These are phyloP conservation scores for Lactifluus piperatus DNA, from an alignment of 768 basidiomycete species.

Conservation along the genomic window DNA sequence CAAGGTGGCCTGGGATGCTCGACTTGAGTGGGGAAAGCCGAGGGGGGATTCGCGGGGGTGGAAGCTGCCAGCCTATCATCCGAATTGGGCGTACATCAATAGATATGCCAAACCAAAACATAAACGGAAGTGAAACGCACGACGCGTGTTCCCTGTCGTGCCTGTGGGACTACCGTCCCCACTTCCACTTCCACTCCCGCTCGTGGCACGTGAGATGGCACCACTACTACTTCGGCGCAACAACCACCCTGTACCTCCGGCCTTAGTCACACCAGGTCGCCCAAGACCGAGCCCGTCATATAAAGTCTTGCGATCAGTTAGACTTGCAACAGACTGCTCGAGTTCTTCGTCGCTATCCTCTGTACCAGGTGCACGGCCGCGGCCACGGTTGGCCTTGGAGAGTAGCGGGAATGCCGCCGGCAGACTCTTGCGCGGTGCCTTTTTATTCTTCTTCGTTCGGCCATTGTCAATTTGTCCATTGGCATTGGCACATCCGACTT, in stretches of 20 bases:
- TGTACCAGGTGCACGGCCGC: constrained; percentile 21
- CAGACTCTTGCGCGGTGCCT: constrained; percentile 59
- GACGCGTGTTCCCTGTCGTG: constrained; percentile 55
- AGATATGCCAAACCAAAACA: neutral
- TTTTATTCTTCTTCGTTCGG: constrained; percentile 32
- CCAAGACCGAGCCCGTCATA: constrained; percentile 64
- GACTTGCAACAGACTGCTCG: constrained; percentile 44
- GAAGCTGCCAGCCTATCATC: constrained; percentile 47
- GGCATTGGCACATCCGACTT: constrained; percentile 30
- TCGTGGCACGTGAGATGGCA: constrained; percentile 48
- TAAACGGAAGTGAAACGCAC: constrained; percentile 31
- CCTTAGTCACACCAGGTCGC: constrained; percentile 33
- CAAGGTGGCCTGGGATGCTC: constrained; percentile 27
- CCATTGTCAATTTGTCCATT: constrained; percentile 35
- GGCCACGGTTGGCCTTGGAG: constrained; percentile 20
- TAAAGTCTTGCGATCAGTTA: constrained; percentile 44
- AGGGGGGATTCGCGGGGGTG: constrained; percentile 39
- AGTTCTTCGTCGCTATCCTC: constrained; percentile 53
- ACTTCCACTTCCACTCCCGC: constrained; percentile 48
- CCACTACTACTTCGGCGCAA: constrained; percentile 76
- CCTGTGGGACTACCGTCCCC: constrained; percentile 36
- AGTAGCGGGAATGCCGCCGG: constrained; percentile 58
- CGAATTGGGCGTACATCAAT: neutral
- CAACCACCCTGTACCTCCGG: constrained; percentile 44
- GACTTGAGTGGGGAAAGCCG: constrained; percentile 42